Conservation (phyloP, 2,329 filamentous ascomycete genomes). For the Colletotrichum costaricense region DNA sequence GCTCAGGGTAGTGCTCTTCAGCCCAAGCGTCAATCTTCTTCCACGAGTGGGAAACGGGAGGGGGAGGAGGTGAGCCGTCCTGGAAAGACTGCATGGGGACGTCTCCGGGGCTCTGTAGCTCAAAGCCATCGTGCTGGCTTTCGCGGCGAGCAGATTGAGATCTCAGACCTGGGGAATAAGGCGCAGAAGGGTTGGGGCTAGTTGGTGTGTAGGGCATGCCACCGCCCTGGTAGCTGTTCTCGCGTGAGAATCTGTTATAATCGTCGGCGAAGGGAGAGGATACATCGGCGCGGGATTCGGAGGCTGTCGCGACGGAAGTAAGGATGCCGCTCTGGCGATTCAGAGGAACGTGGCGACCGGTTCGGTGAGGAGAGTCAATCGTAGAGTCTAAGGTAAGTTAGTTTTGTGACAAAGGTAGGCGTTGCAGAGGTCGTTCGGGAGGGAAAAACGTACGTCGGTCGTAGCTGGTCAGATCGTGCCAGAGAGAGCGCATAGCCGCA, state of each 20-base stretch:
- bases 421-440: constrained; percentile 6
- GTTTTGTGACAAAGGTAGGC: constrained; percentile 25
- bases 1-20: constrained; percentile 94
- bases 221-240: constrained; percentile 70
- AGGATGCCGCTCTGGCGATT: constrained; percentile 85
- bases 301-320: constrained; percentile 88
- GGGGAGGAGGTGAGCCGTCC: constrained; percentile 89
- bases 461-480: constrained; percentile 88
- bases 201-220: constrained; percentile 60
- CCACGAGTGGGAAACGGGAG: constrained; percentile 91
- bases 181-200: constrained; percentile 69
- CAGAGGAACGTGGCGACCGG: constrained; percentile 89
- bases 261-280: constrained; percentile 84
- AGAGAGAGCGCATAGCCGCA: constrained; percentile 87
- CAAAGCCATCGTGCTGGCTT: constrained; percentile 73
- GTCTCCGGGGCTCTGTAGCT: constrained; percentile 80
- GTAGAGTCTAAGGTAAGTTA: constrained; percentile 77
- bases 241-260: constrained; percentile 41
- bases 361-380: constrained; percentile 92
- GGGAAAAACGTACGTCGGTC: constrained; percentile 67
- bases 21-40: constrained; percentile 93
- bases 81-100: constrained; percentile 97
- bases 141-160: constrained; percentile 78
- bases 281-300: constrained; percentile 89
- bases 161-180: constrained; percentile 91